These are phyloP conservation scores for Suillus brevipes DNA, from an alignment of 768 basidiomycete genomes.

Conservation along the genomic window DNA sequence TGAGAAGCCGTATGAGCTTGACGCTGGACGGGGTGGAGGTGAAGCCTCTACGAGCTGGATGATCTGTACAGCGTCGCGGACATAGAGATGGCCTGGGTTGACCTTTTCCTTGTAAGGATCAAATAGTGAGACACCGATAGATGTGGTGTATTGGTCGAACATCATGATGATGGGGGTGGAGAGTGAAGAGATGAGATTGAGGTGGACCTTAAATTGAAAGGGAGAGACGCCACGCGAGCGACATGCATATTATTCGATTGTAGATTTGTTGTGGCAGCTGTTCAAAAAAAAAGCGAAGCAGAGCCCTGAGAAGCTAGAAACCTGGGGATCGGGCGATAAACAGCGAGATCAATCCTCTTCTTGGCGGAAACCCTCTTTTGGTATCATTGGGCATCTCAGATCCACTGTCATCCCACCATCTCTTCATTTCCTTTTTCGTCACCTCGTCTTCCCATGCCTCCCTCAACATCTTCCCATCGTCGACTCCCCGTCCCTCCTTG, in stretches of 20 bases:
- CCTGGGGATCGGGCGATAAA: slow-evolving; percentile 28
- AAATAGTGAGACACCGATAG: slow-evolving; percentile 18
- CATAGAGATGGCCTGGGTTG: slow-evolving; percentile 43
- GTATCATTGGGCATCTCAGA: slow-evolving; percentile 9
- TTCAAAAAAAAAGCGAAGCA: slow-evolving; percentile 20
- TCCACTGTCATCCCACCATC: slow-evolving; percentile 2
- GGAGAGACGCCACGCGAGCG: slow-evolving; percentile 30
- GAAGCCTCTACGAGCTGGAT: slow-evolving; percentile 74
- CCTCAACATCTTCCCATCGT: slow-evolving; percentile 21
- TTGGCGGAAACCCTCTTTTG: neutral
- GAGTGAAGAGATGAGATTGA: slow-evolving; percentile 21
- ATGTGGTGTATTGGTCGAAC: slow-evolving; percentile 28
- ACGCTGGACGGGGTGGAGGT: slow-evolving; percentile 47
- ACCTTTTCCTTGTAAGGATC: slow-evolving; percentile 37
- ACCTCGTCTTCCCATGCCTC: slow-evolving; percentile 14
- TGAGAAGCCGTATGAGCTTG: slow-evolving; percentile 43
- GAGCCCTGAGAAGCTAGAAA: slow-evolving; percentile 16
- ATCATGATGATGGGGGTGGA: slow-evolving; percentile 27
- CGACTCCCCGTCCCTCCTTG: slow-evolving; percentile 15
- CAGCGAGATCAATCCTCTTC: slow-evolving; percentile 11
- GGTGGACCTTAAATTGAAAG: slow-evolving; percentile 21
- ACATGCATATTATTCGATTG: slow-evolving; percentile 16
- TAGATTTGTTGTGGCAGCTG: slow-evolving; percentile 17
- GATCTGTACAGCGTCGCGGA: slow-evolving; percentile 52
- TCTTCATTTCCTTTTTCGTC: slow-evolving; percentile 5